These are phyloP conservation scores for Misopates orontium DNA, from an alignment of 257 asterid genomes.

Conservation along the genomic window DNA sequence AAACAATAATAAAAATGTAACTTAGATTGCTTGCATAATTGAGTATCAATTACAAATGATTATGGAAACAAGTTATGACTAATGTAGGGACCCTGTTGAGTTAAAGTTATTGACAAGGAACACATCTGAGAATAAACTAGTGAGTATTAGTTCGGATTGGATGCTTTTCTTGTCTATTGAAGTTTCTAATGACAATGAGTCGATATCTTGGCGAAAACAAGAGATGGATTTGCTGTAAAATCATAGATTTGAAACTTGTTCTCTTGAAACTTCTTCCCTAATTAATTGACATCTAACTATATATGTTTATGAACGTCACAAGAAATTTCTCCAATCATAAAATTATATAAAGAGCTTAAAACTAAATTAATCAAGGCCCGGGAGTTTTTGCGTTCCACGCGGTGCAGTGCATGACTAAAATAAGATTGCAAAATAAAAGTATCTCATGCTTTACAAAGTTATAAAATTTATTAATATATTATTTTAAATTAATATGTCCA, in stretches of 20 bases:
- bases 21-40: not conserved
- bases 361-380: no score
- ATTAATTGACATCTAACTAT: slow-evolving; percentile 26
- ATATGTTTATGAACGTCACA: not conserved
- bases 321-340: not conserved
- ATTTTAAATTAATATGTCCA: no score
- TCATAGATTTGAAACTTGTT: slow-evolving; percentile 40
- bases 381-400: no score
- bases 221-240: slow-evolving; percentile 22
- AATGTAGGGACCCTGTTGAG: slow-evolving; percentile 29
- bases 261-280: slow-evolving; percentile 26
- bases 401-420: no score
- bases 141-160: slow-evolving; percentile 45
- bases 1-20: no score
- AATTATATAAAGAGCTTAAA: slow-evolving; percentile 1
- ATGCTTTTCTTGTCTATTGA: slow-evolving; percentile 57
- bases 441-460: no score
- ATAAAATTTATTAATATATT: no score
- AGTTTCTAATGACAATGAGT: slow-evolving; percentile 32
- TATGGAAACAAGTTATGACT: slow-evolving; percentile 14
- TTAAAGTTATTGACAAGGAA: not conserved
- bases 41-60: slow-evolving; percentile 18
- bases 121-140: slow-evolving; percentile 24
- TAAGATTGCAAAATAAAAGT: no score
- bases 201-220: slow-evolving; percentile 22